phyloP scores from a whole-genome alignment of 805 yeast genomes.

The Saturnispora galanensis region DNA sequence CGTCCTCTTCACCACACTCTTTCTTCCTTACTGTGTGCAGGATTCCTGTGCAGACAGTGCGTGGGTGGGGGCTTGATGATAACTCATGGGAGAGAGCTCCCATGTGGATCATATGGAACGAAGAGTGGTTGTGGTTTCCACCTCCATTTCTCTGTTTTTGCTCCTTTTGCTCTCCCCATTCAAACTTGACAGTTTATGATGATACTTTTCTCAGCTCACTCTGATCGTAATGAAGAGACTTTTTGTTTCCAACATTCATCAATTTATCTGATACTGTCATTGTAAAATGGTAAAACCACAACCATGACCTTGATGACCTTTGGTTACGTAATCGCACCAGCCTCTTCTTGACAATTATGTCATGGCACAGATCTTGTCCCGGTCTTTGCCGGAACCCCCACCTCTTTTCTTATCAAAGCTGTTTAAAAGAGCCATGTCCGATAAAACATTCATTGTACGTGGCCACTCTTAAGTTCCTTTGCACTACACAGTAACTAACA shows the following conservation, averaged over 20 bases:
- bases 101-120: not conserved
- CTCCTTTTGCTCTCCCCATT: not conserved
- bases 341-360: too few relatives aligned
- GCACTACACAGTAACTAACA: not conserved
- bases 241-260: constrained; percentile 42
- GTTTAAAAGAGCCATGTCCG: constrained; percentile 1
- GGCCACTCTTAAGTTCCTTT: too few relatives aligned
- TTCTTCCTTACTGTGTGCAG: too few relatives aligned
- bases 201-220: constrained; percentile 52
- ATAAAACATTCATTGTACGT: constrained; percentile 7
- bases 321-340: too few relatives aligned
- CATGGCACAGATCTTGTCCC: not conserved
- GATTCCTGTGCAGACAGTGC: too few relatives aligned
- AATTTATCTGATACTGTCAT: constrained; percentile 23
- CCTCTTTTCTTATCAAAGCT: not conserved
- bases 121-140: not conserved
- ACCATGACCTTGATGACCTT: too few relatives aligned
- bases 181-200: constrained; percentile 29
- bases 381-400: not conserved
- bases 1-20: too few relatives aligned
- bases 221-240: constrained; percentile 43
- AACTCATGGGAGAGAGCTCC: too few relatives aligned
- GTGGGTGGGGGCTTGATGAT: too few relatives aligned
- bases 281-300: not conserved
- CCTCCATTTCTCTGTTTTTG: too few relatives aligned